These are phyloP conservation scores for Chlorella variabilis DNA, from an alignment of 163 green algal species.

Conservation along the genomic window DNA sequence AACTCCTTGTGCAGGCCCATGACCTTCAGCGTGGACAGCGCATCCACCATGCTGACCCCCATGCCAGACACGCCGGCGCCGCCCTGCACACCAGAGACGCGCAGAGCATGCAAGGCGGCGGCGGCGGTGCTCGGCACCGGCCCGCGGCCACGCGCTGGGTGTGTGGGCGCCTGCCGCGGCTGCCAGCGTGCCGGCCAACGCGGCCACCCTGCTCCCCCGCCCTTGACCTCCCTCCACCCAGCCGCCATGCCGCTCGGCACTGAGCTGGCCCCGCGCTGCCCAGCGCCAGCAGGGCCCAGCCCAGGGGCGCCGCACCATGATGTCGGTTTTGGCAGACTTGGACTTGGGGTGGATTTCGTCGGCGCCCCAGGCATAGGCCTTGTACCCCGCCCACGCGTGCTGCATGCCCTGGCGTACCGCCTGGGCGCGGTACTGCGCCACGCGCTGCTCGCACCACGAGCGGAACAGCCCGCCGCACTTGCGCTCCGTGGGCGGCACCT, in stretches of 20 bases:
- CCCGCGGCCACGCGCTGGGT: too few species aligned
- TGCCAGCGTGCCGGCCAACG: too few species aligned
- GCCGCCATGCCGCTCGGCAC: too few species aligned
- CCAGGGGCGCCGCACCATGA: slow-evolving; percentile 16
- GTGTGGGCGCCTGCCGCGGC: too few species aligned
- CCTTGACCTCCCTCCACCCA: too few species aligned
- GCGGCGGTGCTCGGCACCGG: too few species aligned
- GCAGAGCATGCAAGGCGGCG: too few species aligned
- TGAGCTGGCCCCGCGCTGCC: too few species aligned
- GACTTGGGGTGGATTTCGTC: slow-evolving; percentile 75
- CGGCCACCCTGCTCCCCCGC: too few species aligned
- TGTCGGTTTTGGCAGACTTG: slow-evolving; percentile 48
- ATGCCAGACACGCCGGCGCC: slow-evolving; percentile 48
- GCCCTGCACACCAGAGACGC: slow-evolving; percentile 1
- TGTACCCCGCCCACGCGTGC: slow-evolving; percentile 67
- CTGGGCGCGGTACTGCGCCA: slow-evolving; percentile 17
- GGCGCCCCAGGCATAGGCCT: slow-evolving; percentile 65
- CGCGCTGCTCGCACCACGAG: slow-evolving; percentile 11
- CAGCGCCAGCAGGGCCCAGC: too few species aligned
- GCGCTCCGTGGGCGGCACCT: slow-evolving; percentile 22
- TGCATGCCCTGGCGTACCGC: slow-evolving; percentile 54
- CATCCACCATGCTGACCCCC: slow-evolving; percentile 61
- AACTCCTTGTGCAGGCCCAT: slow-evolving; percentile 62
- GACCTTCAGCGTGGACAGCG: slow-evolving; percentile 60
- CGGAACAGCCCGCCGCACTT: slow-evolving; percentile 1